These are phyloP conservation scores for Kuraishia capsulata DNA, from an alignment of 805 yeast genomes.

Conservation along the genomic window DNA sequence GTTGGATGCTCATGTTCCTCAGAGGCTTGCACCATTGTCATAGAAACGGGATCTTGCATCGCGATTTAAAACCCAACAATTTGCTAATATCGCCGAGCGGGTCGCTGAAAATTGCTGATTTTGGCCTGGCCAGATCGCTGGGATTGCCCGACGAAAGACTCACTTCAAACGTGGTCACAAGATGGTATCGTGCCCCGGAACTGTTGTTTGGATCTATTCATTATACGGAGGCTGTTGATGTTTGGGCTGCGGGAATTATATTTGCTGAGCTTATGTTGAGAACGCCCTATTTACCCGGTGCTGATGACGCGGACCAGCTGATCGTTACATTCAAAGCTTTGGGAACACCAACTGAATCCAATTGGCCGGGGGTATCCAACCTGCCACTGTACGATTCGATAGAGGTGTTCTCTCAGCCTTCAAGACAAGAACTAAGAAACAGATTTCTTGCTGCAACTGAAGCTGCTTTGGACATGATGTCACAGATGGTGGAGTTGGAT, in stretches of 20 bases:
- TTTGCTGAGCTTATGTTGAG: conserved; percentile 95
- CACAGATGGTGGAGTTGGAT: conserved; percentile 63
- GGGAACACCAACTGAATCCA: conserved; percentile 90
- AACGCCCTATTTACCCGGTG: conserved; percentile 91
- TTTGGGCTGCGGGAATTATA: conserved; percentile 95
- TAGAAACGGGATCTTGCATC: conserved; percentile 78
- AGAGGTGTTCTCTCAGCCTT: conserved; percentile 74
- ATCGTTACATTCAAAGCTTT: conserved; percentile 91
- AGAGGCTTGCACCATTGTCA: conserved; percentile 96
- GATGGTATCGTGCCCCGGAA: conserved; percentile 98
- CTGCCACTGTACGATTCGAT: conserved; percentile 71
- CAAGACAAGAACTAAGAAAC: conserved; percentile 67
- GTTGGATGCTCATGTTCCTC: conserved; percentile 91
- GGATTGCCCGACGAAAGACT: conserved; percentile 70
- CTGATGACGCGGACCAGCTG: conserved; percentile 80
- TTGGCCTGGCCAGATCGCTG: conserved; percentile 84
- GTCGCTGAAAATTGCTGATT: conserved; percentile 89
- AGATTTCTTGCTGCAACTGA: conserved; percentile 90
- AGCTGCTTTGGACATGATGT: conserved; percentile 66
- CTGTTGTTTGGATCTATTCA: conserved; percentile 80
- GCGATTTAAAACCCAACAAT: conserved; percentile 92
- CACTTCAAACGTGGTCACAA: conserved; percentile 90
- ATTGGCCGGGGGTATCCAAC: conserved; percentile 83
- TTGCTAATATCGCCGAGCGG: conserved; percentile 82
- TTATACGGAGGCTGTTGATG: conserved; percentile 82